Conservation (phyloP, 2,329 filamentous ascomycete species). For the Leptographium galeiforme region DNA sequence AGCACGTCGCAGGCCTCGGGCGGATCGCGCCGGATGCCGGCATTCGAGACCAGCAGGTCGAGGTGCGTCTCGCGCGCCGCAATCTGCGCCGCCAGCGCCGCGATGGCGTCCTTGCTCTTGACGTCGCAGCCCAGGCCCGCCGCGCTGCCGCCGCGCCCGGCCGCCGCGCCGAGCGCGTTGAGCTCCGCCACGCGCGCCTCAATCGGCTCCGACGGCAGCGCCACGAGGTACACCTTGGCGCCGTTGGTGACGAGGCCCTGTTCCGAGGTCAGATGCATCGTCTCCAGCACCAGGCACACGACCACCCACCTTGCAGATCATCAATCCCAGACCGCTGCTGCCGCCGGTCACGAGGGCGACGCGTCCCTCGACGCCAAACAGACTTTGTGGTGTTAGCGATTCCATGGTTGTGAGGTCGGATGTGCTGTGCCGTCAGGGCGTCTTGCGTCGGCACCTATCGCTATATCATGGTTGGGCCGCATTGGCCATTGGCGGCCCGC, state of each 20-base stretch:
- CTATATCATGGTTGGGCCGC: too few species aligned
- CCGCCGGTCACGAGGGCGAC: slow-evolving; percentile 21
- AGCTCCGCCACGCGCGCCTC: slow-evolving; percentile 45
- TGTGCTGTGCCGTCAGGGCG: too few species aligned
- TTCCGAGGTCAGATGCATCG: slow-evolving; percentile 11
- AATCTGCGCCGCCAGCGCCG: slow-evolving; percentile 43
- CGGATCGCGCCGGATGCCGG: slow-evolving; percentile 8
- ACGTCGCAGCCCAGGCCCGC: slow-evolving; percentile 41
- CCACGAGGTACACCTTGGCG: slow-evolving; percentile 57
- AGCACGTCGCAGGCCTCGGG: slow-evolving; percentile 6
- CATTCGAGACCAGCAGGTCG: slow-evolving; percentile 16
- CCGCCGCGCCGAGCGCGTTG: slow-evolving; percentile 34
- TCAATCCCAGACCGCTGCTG: slow-evolving; percentile 20
- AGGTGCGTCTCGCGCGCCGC: slow-evolving; percentile 37
- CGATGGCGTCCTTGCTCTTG: slow-evolving; percentile 45
- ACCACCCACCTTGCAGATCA: slow-evolving; percentile 13
- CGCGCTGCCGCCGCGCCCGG: neutral
- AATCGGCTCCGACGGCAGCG: slow-evolving; percentile 49
- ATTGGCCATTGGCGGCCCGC: too few species aligned
- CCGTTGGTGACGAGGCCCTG: slow-evolving; percentile 43
- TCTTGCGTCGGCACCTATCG: too few species aligned
- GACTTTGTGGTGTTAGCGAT: neutral
- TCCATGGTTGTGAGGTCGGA: neutral
- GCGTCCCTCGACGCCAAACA: slow-evolving; percentile 15
- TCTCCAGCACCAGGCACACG: too few species aligned